Percentiles rank a stretch among this genome's conserved stretches.
These are phyloP conservation scores for Penicillium sp. DNA, from an alignment of 2,329 filamentous ascomycete species.

Conservation along the genomic window DNA sequence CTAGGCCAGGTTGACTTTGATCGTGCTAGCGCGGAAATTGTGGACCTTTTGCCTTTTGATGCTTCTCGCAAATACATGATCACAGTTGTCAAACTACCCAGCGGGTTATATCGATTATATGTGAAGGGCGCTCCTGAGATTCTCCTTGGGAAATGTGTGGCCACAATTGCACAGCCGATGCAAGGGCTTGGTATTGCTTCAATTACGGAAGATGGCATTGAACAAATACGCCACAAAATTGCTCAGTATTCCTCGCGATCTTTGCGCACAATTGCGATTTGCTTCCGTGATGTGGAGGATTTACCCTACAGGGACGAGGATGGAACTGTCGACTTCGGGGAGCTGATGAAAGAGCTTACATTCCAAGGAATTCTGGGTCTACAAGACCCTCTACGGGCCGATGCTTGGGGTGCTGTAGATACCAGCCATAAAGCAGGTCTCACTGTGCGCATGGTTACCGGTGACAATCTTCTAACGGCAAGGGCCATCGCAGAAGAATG, in stretches of 20 bases:
- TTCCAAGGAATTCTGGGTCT: slow-evolving; percentile 64
- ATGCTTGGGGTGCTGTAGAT: slow-evolving; percentile 59
- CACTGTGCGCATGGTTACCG: slow-evolving; percentile 64
- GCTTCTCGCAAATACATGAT: slow-evolving; percentile 66
- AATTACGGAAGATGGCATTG: slow-evolving; percentile 10
- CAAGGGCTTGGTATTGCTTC: not conserved
- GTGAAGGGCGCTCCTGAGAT: slow-evolving; percentile 47
- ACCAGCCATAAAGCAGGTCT: slow-evolving; percentile 62
- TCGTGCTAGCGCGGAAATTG: slow-evolving; percentile 55
- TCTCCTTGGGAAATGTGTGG: slow-evolving; percentile 30
- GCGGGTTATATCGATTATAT: slow-evolving; percentile 38
- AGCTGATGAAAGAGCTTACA: slow-evolving; percentile 62
- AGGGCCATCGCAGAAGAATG: slow-evolving; percentile 66
- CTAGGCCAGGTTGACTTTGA: slow-evolving; percentile 60
- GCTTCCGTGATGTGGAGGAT: slow-evolving; percentile 66
- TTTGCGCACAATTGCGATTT: slow-evolving; percentile 68
- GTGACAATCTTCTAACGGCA: slow-evolving; percentile 64
- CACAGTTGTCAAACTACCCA: slow-evolving; percentile 36
- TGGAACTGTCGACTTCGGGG: slow-evolving; percentile 42
- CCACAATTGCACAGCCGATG: slow-evolving; percentile 24
- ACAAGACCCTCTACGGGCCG: slow-evolving; percentile 61
- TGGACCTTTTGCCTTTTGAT: slow-evolving; percentile 70
- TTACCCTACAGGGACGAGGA: slow-evolving; percentile 48
- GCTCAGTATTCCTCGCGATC: slow-evolving; percentile 50
- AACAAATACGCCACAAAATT: slow-evolving; percentile 27